phyloP scores from a whole-genome alignment of 1,284 basidiomycete genomes.

The Ustilago esculenta region DNA sequence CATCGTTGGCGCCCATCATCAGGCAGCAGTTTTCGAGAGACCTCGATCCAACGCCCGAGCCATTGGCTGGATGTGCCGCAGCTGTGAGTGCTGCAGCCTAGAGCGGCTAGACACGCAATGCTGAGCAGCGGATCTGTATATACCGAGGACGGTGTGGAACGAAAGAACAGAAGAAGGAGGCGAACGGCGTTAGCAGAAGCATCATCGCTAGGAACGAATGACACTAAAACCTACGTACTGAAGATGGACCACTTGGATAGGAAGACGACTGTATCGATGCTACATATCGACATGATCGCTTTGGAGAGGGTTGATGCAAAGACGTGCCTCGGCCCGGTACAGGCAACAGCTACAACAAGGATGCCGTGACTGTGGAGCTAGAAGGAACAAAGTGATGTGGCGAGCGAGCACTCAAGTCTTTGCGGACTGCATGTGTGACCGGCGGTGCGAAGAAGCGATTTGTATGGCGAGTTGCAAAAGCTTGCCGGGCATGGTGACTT shows the following conservation, averaged over 20 bases:
- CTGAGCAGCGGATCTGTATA: slow-evolving; percentile 28
- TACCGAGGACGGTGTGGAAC: too few relatives aligned
- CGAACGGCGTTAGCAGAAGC: too few relatives aligned
- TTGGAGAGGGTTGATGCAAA: neutral
- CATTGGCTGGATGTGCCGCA: slow-evolving; percentile 8
- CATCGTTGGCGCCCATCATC: neutral
- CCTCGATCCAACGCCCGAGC: neutral
- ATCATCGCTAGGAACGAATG: too few relatives aligned
- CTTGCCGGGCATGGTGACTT: too few relatives aligned
- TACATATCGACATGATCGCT: slow-evolving; percentile 16
- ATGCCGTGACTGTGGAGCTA: neutral
- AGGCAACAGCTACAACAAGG: neutral
- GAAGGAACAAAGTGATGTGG: too few relatives aligned
- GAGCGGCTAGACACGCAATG: slow-evolving; percentile 8
- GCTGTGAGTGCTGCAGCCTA: slow-evolving; percentile 9
- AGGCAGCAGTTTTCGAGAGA: neutral
- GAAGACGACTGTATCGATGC: slow-evolving; percentile 25
- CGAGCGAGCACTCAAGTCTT: too few relatives aligned
- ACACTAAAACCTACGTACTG: slow-evolving; percentile 18
- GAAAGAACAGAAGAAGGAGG: slow-evolving; percentile 23
- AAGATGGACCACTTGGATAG: slow-evolving; percentile 23
- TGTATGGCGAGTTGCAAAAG: too few relatives aligned
- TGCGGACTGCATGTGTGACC: too few relatives aligned
- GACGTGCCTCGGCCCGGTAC: neutral
- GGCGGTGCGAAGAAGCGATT: too few relatives aligned